Percentiles rank a stretch among this genome's conserved stretches.
phyloP scores from a whole-genome alignment of 2,329 filamentous ascomycete genomes.

The Alternaria gansuensis region DNA sequence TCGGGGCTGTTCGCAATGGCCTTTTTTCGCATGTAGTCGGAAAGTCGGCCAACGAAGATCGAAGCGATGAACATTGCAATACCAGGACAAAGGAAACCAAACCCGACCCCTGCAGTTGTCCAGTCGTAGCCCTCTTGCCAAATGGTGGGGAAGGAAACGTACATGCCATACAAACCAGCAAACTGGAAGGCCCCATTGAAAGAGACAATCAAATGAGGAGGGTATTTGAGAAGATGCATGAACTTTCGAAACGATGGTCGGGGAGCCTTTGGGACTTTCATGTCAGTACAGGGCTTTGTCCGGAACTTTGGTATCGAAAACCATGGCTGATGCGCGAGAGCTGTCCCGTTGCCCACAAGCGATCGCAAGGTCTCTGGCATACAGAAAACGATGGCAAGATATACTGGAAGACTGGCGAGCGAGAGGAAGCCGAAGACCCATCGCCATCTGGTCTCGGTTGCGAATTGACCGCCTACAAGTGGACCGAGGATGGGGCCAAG shows the following conservation, averaged over 20 bases:
- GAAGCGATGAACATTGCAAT: constrained; percentile 50
- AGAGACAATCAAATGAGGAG: constrained; percentile 43
- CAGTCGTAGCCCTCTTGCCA: constrained; percentile 47
- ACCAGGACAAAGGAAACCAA: constrained; percentile 51
- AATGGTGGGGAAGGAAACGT: constrained; percentile 38
- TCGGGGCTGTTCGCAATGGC: constrained; percentile 34
- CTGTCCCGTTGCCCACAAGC: constrained; percentile 56
- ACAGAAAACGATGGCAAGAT: constrained; percentile 48
- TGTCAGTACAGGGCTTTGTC: constrained; percentile 31
- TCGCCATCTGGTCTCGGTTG: constrained; percentile 51
- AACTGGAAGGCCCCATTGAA: constrained; percentile 43
- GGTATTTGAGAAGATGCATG: constrained; percentile 38
- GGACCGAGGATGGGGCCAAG: constrained; percentile 58
- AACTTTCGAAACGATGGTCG: constrained; percentile 37
- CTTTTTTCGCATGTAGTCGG: constrained; percentile 50
- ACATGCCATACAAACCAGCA: constrained; percentile 40
- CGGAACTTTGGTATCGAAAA: constrained; percentile 39
- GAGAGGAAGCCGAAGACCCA: constrained; percentile 58
- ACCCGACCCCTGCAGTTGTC: constrained; percentile 48
- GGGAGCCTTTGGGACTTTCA: constrained; percentile 34
- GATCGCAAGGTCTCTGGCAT: constrained; percentile 60
- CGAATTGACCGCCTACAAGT: constrained; percentile 55
- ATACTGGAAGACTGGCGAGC: constrained; percentile 38
- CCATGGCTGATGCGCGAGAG: constrained; percentile 39
- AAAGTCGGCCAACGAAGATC: constrained; percentile 51